These are phyloP conservation scores for Metarhizium guizhouense DNA, from an alignment of 2,329 filamentous ascomycete species.

Conservation along the genomic window DNA sequence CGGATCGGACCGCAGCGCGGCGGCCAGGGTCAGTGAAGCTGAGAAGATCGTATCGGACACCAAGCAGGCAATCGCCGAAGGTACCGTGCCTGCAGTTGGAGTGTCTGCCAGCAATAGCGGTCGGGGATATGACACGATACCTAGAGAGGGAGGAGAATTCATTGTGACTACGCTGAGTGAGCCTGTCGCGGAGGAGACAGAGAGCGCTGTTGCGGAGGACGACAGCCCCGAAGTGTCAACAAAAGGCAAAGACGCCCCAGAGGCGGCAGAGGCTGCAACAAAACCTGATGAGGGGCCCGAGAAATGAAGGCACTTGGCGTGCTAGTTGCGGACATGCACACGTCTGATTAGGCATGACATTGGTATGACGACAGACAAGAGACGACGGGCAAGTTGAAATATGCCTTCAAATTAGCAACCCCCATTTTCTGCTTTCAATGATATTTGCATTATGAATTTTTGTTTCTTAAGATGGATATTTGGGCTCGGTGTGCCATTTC, in stretches of 20 bases:
- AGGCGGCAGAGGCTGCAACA: conserved; percentile 5
- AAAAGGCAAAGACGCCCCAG: conserved; percentile 12
- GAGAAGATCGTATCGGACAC: conserved; percentile 52
- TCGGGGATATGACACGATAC: conserved; percentile 40
- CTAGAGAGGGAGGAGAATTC: conserved; percentile 32
- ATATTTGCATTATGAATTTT: background rate
- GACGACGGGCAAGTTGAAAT: background rate
- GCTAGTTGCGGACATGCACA: background rate
- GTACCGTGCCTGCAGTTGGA: conserved; percentile 40
- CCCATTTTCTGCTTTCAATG: background rate
- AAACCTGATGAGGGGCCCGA: background rate
- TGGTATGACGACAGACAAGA: background rate
- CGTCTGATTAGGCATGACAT: background rate
- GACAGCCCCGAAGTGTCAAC: conserved; percentile 18
- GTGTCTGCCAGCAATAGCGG: conserved; percentile 55
- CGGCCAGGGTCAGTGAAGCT: conserved; percentile 44
- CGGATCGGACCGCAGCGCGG: conserved; percentile 25
- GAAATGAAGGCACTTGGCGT: background rate
- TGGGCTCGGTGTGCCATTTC: background rate
- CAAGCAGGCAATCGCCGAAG: conserved; percentile 50
- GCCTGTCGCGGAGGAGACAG: conserved; percentile 42
- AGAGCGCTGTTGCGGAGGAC: conserved; percentile 21
- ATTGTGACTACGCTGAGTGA: conserved; percentile 44
- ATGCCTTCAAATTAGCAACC: background rate
- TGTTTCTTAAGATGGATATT: no score